Base-by-base conservation (phyloP, 2,329 filamentous ascomycete genomes). In the Pyrenophora tritici-repentis region DNA sequence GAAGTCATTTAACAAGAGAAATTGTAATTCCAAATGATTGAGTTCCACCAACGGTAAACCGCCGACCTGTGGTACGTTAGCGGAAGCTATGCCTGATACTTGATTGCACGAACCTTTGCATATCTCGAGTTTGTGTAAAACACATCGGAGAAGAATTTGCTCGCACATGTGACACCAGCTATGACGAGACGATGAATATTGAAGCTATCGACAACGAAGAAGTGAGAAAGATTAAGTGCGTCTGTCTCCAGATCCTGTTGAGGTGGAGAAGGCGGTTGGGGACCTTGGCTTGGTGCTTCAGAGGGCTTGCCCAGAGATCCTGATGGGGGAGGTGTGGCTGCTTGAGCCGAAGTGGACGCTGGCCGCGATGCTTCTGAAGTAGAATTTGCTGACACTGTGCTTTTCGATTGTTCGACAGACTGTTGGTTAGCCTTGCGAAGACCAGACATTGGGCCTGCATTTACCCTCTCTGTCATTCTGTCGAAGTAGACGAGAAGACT, bases 71-170 rank as follows among this genome's bases (percentile, higher is more conserved):
- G n/a, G 13, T 18, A 24, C 26, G 52, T 67, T 57, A 67, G 56
- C 35, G 37, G 26, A 2, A 6, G 4, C 12, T 18, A 6, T 7
- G 17, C 20, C 10, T 45, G 14, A 42, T 32, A 12, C 10, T n/a
- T 26, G 16, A 13, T 9, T 8, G 1, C 13, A 77, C 81, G 58
- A 81, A 96, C 94, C 89, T 97, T 99, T 53, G 94, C 94, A 73
- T 99, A 99, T 86, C 94, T 85, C 47, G 94, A 97, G 75, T 99
- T 99, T 8, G 94, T 99, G 73, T 97, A 99, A 67, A 99, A 99
- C 34, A 97, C 93, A 76, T 99, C 86, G 4, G 93, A 97, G 76
- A 99, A 99, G 81, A 97, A 99, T 75, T 99, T 99, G 83, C 93
- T 97, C 4, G 94, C 92, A 75, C 94, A 97, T 3, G 94, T 99